phyloP scores from a whole-genome alignment of 2,329 filamentous ascomycete species.

The Ascochyta lentis region DNA sequence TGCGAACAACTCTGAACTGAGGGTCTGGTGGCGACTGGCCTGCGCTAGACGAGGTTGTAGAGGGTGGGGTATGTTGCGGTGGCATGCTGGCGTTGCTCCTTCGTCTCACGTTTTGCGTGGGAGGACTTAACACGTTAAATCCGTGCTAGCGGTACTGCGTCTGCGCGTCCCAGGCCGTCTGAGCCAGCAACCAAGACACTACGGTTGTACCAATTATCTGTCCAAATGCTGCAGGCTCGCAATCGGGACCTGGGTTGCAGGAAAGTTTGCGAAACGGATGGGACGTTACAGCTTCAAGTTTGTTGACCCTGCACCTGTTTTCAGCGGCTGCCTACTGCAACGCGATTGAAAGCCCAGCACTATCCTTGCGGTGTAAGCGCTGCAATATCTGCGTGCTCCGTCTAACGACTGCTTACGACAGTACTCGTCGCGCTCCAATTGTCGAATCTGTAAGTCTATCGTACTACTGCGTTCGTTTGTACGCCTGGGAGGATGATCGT shows the following conservation, averaged over 20 bases:
- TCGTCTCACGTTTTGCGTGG: not conserved
- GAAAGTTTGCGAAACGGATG: slow-evolving; percentile 24
- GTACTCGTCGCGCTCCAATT: not conserved
- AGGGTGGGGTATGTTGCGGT: slow-evolving; percentile 70
- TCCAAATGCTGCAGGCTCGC: not conserved
- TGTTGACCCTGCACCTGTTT: slow-evolving; percentile 36
- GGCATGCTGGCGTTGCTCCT: slow-evolving; percentile 61
- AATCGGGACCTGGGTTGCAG: slow-evolving; percentile 1
- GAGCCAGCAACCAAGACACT: not conserved
- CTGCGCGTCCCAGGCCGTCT: not conserved
- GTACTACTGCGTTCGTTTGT: not conserved
- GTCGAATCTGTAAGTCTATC: not conserved
- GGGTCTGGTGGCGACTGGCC: slow-evolving; percentile 85
- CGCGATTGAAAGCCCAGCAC: slow-evolving; percentile 26
- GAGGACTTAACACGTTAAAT: slow-evolving; percentile 33
- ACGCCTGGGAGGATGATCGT: not conserved
- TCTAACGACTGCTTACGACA: not conserved
- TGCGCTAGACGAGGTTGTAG: slow-evolving; percentile 76
- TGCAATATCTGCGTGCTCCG: slow-evolving; percentile 14
- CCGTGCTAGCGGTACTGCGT: slow-evolving; percentile 18
- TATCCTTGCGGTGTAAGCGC: slow-evolving; percentile 17
- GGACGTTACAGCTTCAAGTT: slow-evolving; percentile 36
- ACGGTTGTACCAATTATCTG: not conserved
- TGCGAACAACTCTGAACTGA: slow-evolving; percentile 86
- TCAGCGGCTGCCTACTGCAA: slow-evolving; percentile 30